A percentile compares a stretch with the other conserved stretches of the same genome.
phyloP scores from a whole-genome alignment of 257 asterid genomes.

The Gynochthodes officinalis region DNA sequence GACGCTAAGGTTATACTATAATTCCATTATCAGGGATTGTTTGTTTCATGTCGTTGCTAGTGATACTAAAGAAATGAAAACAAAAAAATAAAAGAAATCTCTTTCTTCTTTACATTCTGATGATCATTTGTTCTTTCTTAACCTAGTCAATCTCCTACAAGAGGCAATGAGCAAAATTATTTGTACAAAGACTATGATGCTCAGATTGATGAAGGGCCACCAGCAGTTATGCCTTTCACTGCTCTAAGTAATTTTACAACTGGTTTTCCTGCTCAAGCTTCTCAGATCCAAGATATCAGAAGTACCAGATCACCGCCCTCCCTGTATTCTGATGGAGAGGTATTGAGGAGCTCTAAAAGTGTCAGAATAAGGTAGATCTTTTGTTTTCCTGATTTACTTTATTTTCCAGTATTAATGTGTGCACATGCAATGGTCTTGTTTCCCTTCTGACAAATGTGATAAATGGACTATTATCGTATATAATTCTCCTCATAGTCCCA shows the following conservation, averaged over 20 bases:
- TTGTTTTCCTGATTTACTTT: constrained; percentile 1
- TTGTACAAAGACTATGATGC: constrained; percentile 32
- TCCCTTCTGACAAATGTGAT: not conserved
- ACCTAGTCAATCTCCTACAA: constrained; percentile 35
- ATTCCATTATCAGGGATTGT: not conserved
- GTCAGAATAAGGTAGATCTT: constrained; percentile 35
- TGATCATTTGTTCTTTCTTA: constrained; percentile 16
- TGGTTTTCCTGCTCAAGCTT: constrained; percentile 24
- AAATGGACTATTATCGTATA: not conserved
- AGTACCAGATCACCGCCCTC: constrained; percentile 39
- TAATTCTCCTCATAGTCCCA: not conserved
- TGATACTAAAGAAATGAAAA: not conserved
- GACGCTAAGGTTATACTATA: not conserved
- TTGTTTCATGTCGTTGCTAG: not conserved
- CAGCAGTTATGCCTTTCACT: constrained; percentile 30
- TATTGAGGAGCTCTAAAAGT: constrained; percentile 31
- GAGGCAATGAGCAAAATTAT: constrained; percentile 34
- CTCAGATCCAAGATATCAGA: constrained; percentile 32
- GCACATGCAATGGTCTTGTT: not conserved
- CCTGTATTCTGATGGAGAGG: constrained; percentile 34
- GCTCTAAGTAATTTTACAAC: constrained; percentile 26
- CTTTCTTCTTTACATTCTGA: constrained; percentile 13
- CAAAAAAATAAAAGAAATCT: too few relatives aligned
- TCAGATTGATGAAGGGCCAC: constrained; percentile 39
- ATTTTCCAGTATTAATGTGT: not conserved